Evolutionary conservation across 164 flowering plant species (phyloP).

Genomic region (Cinnamomum micranthum): DNA sequence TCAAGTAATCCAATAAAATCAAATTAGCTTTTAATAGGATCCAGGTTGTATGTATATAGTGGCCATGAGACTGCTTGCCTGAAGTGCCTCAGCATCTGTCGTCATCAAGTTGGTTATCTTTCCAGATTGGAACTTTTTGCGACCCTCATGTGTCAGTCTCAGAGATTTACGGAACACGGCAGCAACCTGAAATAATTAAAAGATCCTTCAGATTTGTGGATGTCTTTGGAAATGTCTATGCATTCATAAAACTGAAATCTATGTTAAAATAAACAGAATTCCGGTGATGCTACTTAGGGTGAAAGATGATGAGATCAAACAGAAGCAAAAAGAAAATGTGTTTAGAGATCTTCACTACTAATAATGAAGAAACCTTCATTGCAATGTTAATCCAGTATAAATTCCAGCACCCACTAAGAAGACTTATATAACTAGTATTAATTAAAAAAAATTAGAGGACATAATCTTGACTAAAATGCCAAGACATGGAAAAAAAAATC

Average conservation of each 20-base stretch:
- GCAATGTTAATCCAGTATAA: neutral
- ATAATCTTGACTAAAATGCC: too few species aligned
- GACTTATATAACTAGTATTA: neutral
- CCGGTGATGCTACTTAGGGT: neutral
- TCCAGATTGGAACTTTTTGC: conserved; percentile 70
- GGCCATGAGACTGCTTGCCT: conserved; percentile 40
- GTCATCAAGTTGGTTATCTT: conserved; percentile 98
- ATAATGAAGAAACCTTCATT: neutral
- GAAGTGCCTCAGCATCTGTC: conserved; percentile 93
- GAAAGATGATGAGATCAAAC: neutral
- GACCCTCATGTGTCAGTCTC: conserved; percentile 81
- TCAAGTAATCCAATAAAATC: neutral
- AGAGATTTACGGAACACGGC: conserved; percentile 93
- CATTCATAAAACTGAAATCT: neutral
- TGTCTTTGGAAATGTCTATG: neutral
- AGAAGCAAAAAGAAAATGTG: neutral
- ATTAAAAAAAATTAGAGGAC: neutral
- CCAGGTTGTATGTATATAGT: neutral
- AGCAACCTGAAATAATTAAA: conserved; percentile 59
- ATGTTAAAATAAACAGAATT: neutral
- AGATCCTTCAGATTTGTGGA: neutral
- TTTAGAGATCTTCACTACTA: neutral
- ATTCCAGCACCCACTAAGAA: neutral
- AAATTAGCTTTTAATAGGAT: neutral
- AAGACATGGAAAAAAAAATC: too few species aligned